phyloP scores from a whole-genome alignment of 1,284 basidiomycete genomes.

The Fomitopsis schrenkii region DNA sequence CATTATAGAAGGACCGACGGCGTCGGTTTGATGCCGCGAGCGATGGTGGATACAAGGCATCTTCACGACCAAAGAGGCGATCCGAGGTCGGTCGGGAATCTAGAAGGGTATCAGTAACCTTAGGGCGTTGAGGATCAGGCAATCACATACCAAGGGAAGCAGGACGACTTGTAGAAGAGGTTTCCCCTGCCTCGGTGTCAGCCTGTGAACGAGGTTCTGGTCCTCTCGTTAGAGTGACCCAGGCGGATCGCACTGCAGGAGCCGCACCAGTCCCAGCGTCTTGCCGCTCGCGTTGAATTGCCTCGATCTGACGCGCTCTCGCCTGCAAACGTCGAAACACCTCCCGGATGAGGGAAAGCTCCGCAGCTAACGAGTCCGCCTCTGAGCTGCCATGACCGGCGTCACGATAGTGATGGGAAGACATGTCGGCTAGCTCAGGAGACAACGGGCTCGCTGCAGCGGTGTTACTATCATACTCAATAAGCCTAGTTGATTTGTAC shows the following conservation, averaged over 20 bases:
- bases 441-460: background rate
- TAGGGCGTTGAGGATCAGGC: background rate
- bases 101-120: background rate
- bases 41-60: background rate
- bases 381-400: background rate
- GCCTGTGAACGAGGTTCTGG: background rate
- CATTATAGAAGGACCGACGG: conserved; percentile 1
- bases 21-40: background rate
- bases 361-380: background rate
- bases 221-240: background rate
- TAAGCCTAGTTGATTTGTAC: background rate
- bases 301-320: background rate
- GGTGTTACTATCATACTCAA: background rate
- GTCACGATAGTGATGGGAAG: background rate
- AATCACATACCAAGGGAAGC: background rate
- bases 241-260: conserved; percentile 1
- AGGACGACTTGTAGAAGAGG: background rate
- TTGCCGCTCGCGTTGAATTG: background rate
- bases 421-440: background rate
- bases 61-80: background rate
- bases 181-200: background rate
- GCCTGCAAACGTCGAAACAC: background rate
- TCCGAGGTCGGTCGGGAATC: background rate
- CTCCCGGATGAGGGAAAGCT: background rate
- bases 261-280: background rate